Evolutionary conservation across 805 yeast genomes (phyloP), one percentile per base, ranked within the genome.

Genomic region (Torulaspora microellipsoides): DNA sequence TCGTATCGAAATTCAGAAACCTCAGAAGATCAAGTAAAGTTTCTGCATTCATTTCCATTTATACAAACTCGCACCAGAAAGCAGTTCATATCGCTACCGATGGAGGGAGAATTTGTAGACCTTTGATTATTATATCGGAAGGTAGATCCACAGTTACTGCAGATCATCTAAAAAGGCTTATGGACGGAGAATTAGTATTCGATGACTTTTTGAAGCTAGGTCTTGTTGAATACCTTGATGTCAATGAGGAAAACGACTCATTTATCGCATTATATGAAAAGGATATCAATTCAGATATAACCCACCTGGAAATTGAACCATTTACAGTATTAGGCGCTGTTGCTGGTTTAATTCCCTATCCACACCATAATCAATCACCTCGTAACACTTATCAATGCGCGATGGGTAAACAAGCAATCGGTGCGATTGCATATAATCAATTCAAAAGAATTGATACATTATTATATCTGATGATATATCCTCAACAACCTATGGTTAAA

Each of bases 371-470:
- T 67, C 99, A 93, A 73, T 90, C 97, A 43, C 99, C 99, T 48
- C 91, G 99, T 81, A 93, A 93, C 64, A 93, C 99, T 1, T 93
- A 93, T 69, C 99, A 93, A 73, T 90, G 96, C 66, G 99, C 99
- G 56, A 93, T 93, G 99, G 99, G 99, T 80, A 93, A 93, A 69
- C 99, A 93, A 71, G 99, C 99, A n/a, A 91, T 93, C 66, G 99
- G 99, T 55, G 98, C 98, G 2, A 93, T 93, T 67, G 96, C 95
- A 9, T 93, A 93, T 65, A 93, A 93, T 66, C 99, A 93, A 68
- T 86, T 93, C 70, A 78, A 88, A 62, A 82, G 99, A 66, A 91
- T 93, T 53, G 99, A 93, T 61, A 93, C 99, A 1, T 69, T 93
- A 59, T 71, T 93, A 52, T 93, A 93, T 60, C 73, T 93, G 52